Evolutionary conservation across 352 stramenopile species (phyloP), one percentile per base, ranked within the genome.

Genomic region (Thraustochytrium striatum): DNA sequence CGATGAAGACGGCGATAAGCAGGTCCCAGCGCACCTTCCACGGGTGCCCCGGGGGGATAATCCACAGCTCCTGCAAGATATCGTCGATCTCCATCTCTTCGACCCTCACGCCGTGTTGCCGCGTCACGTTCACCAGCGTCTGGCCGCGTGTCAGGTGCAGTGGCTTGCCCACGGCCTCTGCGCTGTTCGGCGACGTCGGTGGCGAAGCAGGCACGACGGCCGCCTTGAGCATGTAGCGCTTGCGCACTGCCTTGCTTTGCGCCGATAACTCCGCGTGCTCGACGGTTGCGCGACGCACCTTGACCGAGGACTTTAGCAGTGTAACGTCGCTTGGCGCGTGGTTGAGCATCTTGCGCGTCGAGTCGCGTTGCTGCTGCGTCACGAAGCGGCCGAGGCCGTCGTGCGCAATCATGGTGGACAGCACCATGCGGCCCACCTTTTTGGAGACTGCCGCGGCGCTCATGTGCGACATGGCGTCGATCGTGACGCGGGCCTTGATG

Each of bases 1-100:
- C 62, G 70, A 96, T 95, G 5, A 85, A 58, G n/a, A 83, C 7
- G 2, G 78, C 78, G 0, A 85, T 73, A 13, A 84, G 78, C 8
- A 84, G 30, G 39, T 83, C 81, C 73, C 73, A 84, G 25, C 75
- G 59, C 0, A 83, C 52, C 35, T 83, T 83, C 38, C 19, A 7
- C 28, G 36, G 28, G 8, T 83, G 35, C 19, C 61, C 61, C 7
- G 81, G 81, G 41, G 72, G 70, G 43, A 84, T 61, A 7, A 84
- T 61, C 36, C 61, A 83, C 11, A 73, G 72, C 62, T 81, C 33
- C 13, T 33, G 19, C 8, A 84, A 11, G 2, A 78, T 53, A 41
- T 80, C 43, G 44, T 84, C 78, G 2, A 33, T n/a, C 50, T 84
- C 73, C 55, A 81, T 78, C 9, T 61, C 61, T 79, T 79, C 69